Evolutionary conservation across 2,329 filamentous ascomycete species (phyloP).

Genomic region (Monosporascus sp.): DNA sequence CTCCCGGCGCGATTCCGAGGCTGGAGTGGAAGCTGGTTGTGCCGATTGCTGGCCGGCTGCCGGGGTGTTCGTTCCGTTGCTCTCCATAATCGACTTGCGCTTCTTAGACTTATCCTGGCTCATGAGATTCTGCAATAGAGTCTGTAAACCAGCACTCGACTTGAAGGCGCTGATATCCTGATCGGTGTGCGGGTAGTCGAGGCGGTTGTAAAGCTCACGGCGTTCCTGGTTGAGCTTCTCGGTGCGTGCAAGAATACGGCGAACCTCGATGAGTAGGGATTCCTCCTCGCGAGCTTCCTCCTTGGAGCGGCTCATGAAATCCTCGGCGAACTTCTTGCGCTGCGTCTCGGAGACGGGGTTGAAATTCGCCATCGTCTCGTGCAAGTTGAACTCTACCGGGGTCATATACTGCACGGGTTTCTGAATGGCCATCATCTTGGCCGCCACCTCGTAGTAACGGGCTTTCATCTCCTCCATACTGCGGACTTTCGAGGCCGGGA

Average conservation of each 20-base stretch:
- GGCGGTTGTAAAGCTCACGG: constrained; percentile 76
- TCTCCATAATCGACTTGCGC: constrained; percentile 62
- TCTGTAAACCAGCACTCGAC: constrained; percentile 72
- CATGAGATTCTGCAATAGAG: constrained; percentile 77
- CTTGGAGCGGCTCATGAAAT: constrained; percentile 70
- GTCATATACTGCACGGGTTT: constrained; percentile 86
- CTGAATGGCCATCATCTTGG: constrained; percentile 74
- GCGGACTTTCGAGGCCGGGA: constrained; percentile 50
- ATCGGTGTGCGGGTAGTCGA: constrained; percentile 72
- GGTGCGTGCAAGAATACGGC: constrained; percentile 82
- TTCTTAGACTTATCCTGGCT: constrained; percentile 86
- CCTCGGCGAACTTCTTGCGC: constrained; percentile 80
- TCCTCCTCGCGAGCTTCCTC: constrained; percentile 93
- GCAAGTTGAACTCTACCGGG: constrained; percentile 71
- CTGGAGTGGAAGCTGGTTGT: constrained; percentile 29
- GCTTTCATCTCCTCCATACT: constrained; percentile 88
- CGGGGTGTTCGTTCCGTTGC: constrained; percentile 48
- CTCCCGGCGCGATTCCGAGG: constrained; percentile 44
- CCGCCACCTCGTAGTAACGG: constrained; percentile 83
- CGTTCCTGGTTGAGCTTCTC: constrained; percentile 85
- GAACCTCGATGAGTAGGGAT: constrained; percentile 80
- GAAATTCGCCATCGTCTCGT: constrained; percentile 84
- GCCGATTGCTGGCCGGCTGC: constrained; percentile 29
- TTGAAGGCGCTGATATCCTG: constrained; percentile 74
- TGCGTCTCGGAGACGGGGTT: constrained; percentile 72